Conservation (phyloP, 345 rosid genomes). For the Euphorbia peplus region DNA sequence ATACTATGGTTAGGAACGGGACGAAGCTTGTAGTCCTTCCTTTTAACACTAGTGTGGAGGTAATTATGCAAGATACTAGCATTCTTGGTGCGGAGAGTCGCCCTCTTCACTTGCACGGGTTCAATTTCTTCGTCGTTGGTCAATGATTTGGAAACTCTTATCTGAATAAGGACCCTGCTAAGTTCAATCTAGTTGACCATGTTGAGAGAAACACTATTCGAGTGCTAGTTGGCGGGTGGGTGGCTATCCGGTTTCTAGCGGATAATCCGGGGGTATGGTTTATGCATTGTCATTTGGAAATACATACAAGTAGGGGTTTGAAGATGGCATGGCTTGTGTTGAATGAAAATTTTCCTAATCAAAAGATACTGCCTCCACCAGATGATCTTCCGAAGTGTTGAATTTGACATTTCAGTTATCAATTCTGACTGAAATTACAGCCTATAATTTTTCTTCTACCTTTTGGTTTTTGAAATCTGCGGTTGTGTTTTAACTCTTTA, state of each 20-base stretch:
- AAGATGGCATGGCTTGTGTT: slow-evolving; percentile 31
- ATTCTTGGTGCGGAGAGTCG: slow-evolving; percentile 32
- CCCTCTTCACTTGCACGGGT: slow-evolving; percentile 32
- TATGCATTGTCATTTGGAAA: slow-evolving; percentile 31
- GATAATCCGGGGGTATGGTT: slow-evolving; percentile 27
- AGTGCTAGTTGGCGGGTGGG: slow-evolving; percentile 12
- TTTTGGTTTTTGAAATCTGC: slow-evolving; percentile 10
- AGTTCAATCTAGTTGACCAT: slow-evolving; percentile 24
- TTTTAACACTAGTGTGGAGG: slow-evolving; percentile 29
- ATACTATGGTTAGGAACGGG: slow-evolving; percentile 22
- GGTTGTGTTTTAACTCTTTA: not conserved
- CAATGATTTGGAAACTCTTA: slow-evolving; percentile 27
- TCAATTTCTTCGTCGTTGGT: slow-evolving; percentile 26
- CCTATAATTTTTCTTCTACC: not conserved
- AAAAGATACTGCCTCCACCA: slow-evolving; percentile 26
- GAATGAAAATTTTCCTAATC: slow-evolving; percentile 25
- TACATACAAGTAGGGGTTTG: slow-evolving; percentile 30
- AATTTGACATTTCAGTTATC: not conserved
- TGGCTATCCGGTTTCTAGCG: slow-evolving; percentile 6
- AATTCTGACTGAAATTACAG: not conserved
- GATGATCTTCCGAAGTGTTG: slow-evolving; percentile 15
- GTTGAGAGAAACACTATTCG: slow-evolving; percentile 11
- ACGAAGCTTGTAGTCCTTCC: slow-evolving; percentile 21
- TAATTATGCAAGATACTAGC: slow-evolving; percentile 28
- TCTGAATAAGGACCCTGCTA: slow-evolving; percentile 23